These are phyloP conservation scores for Penicillium pancosmium DNA, from an alignment of 495 filamentous ascomycete genomes.

Conservation along the genomic window DNA sequence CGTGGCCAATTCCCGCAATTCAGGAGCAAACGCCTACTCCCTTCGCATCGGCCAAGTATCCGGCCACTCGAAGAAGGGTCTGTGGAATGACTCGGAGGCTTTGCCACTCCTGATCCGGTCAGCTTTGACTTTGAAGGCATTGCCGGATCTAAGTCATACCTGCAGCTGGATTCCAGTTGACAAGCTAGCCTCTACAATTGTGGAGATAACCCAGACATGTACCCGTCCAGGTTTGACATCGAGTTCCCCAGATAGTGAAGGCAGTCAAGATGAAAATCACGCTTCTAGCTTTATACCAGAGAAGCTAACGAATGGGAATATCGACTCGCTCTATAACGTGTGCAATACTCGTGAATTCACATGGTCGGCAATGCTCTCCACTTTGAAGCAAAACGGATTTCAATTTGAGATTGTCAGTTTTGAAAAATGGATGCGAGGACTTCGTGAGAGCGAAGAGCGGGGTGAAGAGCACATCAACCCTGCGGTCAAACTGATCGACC, in stretches of 20 bases:
- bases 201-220: conserved; percentile 44
- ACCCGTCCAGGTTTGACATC: background rate
- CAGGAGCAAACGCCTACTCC: conserved; percentile 45
- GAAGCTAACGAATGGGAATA: background rate
- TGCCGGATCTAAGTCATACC: conserved; percentile 48
- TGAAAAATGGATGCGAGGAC: conserved; percentile 50
- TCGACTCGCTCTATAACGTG: conserved; percentile 54
- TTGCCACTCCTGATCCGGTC: conserved; percentile 59
- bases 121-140: conserved; percentile 46
- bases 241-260: conserved; percentile 11
- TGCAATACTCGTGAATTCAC: conserved; percentile 52
- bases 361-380: conserved; percentile 55
- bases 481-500: conserved; percentile 60
- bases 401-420: conserved; percentile 51
- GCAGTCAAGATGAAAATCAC: too few species aligned
- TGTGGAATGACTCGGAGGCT: conserved; percentile 64
- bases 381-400: conserved; percentile 42
- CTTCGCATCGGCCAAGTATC: conserved; percentile 65
- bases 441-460: conserved; percentile 47
- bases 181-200: conserved; percentile 46
- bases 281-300: too few species aligned
- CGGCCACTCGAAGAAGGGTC: conserved; percentile 50
- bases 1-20: conserved; percentile 39
- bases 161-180: conserved; percentile 64
- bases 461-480: conserved; percentile 55